A percentile compares a stretch with the other conserved stretches of the same genome.
Conservation (phyloP, 768 basidiomycete genomes). For the Boletellus sp. region DNA sequence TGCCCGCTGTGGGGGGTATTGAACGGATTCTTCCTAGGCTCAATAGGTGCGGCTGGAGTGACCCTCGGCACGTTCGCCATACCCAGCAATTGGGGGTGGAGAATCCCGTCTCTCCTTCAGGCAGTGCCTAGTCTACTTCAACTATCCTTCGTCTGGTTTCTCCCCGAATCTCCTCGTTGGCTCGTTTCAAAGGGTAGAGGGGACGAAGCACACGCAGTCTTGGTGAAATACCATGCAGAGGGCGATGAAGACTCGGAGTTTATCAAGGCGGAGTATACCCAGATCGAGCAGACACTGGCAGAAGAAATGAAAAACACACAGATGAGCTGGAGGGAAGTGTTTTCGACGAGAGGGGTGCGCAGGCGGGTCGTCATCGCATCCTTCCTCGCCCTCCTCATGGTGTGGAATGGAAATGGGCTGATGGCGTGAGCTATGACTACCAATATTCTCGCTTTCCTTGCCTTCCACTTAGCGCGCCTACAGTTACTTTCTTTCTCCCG, state of each 20-base stretch:
- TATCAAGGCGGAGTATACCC: slow-evolving; percentile 52
- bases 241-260: slow-evolving; percentile 50
- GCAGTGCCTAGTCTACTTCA: slow-evolving; percentile 50
- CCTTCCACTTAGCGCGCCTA: background rate
- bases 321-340: background rate
- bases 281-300: slow-evolving; percentile 55
- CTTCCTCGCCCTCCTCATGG: slow-evolving; percentile 6
- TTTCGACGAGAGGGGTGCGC: slow-evolving; percentile 10
- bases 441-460: too few relatives aligned
- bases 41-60: slow-evolving; percentile 39
- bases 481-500: slow-evolving; percentile 11
- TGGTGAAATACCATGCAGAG: slow-evolving; percentile 59
- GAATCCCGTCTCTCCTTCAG: slow-evolving; percentile 58
- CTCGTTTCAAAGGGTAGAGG: slow-evolving; percentile 52
- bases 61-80: slow-evolving; percentile 66
- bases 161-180: slow-evolving; percentile 67
- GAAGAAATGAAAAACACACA: slow-evolving; percentile 4
- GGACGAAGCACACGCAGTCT: slow-evolving; percentile 43
- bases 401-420: slow-evolving; percentile 11
- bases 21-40: slow-evolving; percentile 3
- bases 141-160: slow-evolving; percentile 49
- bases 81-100: slow-evolving; percentile 58
- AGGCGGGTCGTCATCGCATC: slow-evolving; percentile 11
- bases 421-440: slow-evolving; percentile 2
- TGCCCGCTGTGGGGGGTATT: background rate